Percentiles rank a stretch among this genome's conserved stretches.
Conservation (phyloP, 108 stramenopile genomes). For the Pseudonitzschia delicatissima region DNA sequence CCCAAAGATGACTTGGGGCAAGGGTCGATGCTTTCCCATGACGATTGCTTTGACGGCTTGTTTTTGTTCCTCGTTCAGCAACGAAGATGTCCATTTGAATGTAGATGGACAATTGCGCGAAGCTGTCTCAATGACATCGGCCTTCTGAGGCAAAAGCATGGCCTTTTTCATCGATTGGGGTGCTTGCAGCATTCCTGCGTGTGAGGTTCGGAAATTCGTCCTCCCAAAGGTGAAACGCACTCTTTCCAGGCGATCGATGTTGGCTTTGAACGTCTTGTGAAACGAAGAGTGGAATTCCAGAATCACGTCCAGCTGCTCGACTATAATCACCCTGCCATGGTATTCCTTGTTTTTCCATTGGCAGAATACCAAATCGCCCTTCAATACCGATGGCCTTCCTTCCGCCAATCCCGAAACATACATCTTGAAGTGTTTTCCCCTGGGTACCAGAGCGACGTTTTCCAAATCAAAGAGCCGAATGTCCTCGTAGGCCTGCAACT, state of each 20-base stretch:
- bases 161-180: conserved; percentile 5
- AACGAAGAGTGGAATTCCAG: conserved; percentile 27
- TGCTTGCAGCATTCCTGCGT: conserved; percentile 23
- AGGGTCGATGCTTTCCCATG: conserved; percentile 31
- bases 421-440: conserved; percentile 33
- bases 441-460: conserved; percentile 22
- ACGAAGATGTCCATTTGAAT: neutral
- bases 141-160: conserved; percentile 20
- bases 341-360: conserved; percentile 28
- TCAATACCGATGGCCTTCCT: conserved; percentile 54
- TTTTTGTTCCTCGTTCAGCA: conserved; percentile 53
- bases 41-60: no score
- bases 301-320: conserved; percentile 33
- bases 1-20: conserved; percentile 64
- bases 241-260: conserved; percentile 32
- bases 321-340: conserved; percentile 35
- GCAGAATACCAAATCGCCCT: conserved; percentile 49
- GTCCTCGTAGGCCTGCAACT: conserved; percentile 44
- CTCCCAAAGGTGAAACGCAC: conserved; percentile 60
- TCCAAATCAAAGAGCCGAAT: conserved; percentile 52
- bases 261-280: conserved; percentile 17
- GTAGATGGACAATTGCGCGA: neutral
- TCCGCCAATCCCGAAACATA: conserved; percentile 57
- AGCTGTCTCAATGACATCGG: neutral
- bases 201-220: conserved; percentile 45